Evolutionary conservation across 306 rosid species (phyloP).

Genomic region (Fagus sylvatica): DNA sequence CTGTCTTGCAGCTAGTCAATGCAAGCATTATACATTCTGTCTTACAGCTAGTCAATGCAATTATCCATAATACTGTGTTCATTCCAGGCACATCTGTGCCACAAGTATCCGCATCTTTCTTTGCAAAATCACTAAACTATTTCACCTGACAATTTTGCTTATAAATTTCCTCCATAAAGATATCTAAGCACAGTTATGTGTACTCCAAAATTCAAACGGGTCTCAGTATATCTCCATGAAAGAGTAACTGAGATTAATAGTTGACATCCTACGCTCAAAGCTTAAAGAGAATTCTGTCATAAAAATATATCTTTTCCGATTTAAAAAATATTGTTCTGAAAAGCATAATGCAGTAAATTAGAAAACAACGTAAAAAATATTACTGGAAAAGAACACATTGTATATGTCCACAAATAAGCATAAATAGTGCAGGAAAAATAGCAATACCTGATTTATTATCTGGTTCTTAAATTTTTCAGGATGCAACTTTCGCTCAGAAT

Average conservation of each 20-base stretch:
- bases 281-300: too few relatives aligned
- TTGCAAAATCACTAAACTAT: background rate
- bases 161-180: background rate
- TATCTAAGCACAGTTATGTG: background rate
- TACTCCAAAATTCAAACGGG: background rate
- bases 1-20: background rate
- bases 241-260: background rate
- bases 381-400: background rate
- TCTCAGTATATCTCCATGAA: background rate
- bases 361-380: background rate
- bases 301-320: background rate
- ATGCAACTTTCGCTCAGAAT: constrained; percentile 85
- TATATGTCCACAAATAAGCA: background rate
- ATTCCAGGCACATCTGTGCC: background rate
- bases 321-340: background rate
- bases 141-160: background rate
- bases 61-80: background rate
- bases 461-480: constrained; percentile 94
- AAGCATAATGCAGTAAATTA: background rate
- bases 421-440: constrained; percentile 8
- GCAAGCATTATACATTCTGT: background rate
- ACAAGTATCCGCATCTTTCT: background rate
- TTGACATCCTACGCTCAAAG: background rate
- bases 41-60: background rate
- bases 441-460: constrained; percentile 72